Conservation (phyloP, 352 stramenopile genomes). For the Pythium rhizo-oryzae region DNA sequence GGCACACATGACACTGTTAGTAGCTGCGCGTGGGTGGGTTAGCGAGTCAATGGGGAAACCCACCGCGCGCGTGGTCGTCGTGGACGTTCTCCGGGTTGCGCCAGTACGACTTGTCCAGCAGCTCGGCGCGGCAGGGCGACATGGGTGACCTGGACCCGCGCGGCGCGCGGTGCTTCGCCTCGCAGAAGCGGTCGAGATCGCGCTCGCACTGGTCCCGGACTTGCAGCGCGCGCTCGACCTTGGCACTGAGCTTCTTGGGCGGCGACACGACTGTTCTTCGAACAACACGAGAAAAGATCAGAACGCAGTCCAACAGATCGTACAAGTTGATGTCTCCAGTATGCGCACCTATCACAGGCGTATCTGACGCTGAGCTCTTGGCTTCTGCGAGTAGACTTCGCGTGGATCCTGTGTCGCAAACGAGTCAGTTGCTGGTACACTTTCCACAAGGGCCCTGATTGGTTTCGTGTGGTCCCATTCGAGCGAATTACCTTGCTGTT, state of each 20-base stretch:
- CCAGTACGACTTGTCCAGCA: conserved; percentile 32
- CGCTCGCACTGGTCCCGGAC: conserved; percentile 58
- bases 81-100: conserved; percentile 42
- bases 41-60: not conserved
- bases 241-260: conserved; percentile 36
- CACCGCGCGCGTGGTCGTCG: conserved; percentile 43
- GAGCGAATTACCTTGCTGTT: not conserved
- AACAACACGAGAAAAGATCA: no score
- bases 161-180: conserved; percentile 37
- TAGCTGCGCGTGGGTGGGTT: no score
- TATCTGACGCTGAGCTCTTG: not conserved
- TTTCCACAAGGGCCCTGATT: no score
- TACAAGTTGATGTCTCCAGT: not conserved
- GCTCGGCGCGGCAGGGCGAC: conserved; percentile 14
- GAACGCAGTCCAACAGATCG: no score
- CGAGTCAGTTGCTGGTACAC: not conserved
- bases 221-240: conserved; percentile 56
- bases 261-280: conserved; percentile 5
- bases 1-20: not conserved
- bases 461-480: not conserved
- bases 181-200: conserved; percentile 47
- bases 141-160: conserved; percentile 4
- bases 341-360: not conserved
- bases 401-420: not conserved
- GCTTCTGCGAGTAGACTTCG: not conserved